Base-by-base conservation (phyloP, 257 asterid species). In the Apocynum venetum region DNA sequence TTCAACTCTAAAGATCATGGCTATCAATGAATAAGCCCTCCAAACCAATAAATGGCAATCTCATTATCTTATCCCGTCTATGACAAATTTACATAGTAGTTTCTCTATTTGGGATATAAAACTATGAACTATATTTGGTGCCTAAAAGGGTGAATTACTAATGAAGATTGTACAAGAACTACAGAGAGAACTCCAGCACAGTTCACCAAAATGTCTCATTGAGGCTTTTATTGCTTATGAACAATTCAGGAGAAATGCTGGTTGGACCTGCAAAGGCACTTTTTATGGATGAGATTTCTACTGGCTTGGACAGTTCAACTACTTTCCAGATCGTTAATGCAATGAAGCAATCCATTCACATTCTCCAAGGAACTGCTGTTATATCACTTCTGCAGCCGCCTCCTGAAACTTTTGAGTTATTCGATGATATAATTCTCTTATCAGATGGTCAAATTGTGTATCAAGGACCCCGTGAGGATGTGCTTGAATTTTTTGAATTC, bases 271-370 rank as follows among this genome's bases (percentile, higher is more conserved):
- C 96, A 68, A 84, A 92, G 83, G 96, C 96, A 6, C 82, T 93
- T 35, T 91, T 93, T 65, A 93, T 93, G 98, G 98, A 93, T 57
- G 98, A 93, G 89, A 91, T 93, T 79, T 93, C 98, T 10, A 93
- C 97, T 9, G 98, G 98, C 64, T 83, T 93, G 83, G 98, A 93
- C 70, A 90, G 96, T 71, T 93, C 98, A 20, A 93, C 97, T 10
- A 93, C 97, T 25, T 91, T 83, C 71, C 94, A 89, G 78, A 93
- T 93, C n/a, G 95, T 93, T 80, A 90, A 93, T 76, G 87, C 96
- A 1, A 83, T 93, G 64, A 83, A 86, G 81, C 96, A 91, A 77
- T 86, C 91, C 64, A 88, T 93, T 80, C 96, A 93, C 83, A 84
- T 93, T 71, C 78, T 88, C 6, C 90, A 90, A 82, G 98, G 92